Conservation (phyloP, 1,284 basidiomycete genomes). For the Chondrostereum purpureum region DNA sequence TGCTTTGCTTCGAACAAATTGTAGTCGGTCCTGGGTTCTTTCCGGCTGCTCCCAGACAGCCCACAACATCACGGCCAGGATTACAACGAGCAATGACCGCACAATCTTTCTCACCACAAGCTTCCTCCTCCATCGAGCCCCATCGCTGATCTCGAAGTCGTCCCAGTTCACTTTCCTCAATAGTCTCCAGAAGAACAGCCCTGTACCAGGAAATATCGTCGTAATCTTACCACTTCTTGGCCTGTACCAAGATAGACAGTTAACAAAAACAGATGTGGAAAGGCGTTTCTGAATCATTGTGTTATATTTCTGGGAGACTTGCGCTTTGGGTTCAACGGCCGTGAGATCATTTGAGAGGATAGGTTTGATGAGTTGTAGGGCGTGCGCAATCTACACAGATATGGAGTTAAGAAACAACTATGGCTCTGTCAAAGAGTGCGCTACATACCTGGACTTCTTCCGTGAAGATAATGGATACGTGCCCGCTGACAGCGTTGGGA, state of each 20-base stretch:
- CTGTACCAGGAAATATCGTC: constrained; percentile 32
- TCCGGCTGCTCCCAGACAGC: too few species aligned
- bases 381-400: constrained; percentile 15
- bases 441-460: constrained; percentile 34
- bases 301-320: constrained; percentile 36
- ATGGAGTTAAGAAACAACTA: neutral
- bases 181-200: constrained; percentile 26
- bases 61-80: too few species aligned
- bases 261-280: constrained; percentile 27
- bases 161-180: constrained; percentile 23
- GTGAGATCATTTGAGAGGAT: constrained; percentile 25
- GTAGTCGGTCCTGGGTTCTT: too few species aligned
- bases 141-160: too few species aligned
- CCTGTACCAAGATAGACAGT: constrained; percentile 36
- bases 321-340: constrained; percentile 25
- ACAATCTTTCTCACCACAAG: too few species aligned
- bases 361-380: constrained; percentile 31
- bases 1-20: too few species aligned
- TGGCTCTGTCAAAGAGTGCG: neutral
- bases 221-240: constrained; percentile 26
- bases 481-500: constrained; percentile 40
- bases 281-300: constrained; percentile 30
- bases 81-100: too few species aligned
- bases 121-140: too few species aligned
- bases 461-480: constrained; percentile 38